These are phyloP conservation scores for Ophiocordyceps australis DNA, from an alignment of 2,329 filamentous ascomycete genomes.

Conservation along the genomic window DNA sequence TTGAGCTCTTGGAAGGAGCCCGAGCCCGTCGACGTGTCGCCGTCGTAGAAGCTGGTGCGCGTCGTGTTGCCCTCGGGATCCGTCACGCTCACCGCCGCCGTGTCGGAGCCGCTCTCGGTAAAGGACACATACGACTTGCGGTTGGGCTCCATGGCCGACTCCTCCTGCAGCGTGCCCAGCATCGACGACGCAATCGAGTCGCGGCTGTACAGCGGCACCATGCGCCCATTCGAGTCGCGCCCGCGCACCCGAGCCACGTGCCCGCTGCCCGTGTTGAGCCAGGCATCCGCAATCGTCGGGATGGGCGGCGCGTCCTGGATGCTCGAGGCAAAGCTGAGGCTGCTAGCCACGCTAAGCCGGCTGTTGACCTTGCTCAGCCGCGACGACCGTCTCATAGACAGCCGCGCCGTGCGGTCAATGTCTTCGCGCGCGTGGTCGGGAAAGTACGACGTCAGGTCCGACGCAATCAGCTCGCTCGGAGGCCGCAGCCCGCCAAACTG, in stretches of 20 bases:
- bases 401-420: slow-evolving; percentile 85
- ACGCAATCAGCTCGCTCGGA: slow-evolving; percentile 92
- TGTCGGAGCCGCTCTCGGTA: slow-evolving; percentile 57
- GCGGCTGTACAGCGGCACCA: slow-evolving; percentile 35
- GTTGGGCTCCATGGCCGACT: slow-evolving; percentile 71
- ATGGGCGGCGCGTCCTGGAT: slow-evolving; percentile 87
- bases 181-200: slow-evolving; percentile 82
- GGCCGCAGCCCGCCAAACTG: slow-evolving; percentile 85
- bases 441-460: slow-evolving; percentile 92
- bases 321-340: slow-evolving; percentile 80
- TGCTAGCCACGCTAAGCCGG: slow-evolving; percentile 85
- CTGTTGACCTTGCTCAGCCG: slow-evolving; percentile 86
- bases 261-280: slow-evolving; percentile 42
- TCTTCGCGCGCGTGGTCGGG: slow-evolving; percentile 86
- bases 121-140: slow-evolving; percentile 93
- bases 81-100: slow-evolving; percentile 49
- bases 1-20: slow-evolving; percentile 72
- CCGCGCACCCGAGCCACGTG: slow-evolving; percentile 19
- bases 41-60: slow-evolving; percentile 71
- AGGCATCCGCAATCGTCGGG: slow-evolving; percentile 86
- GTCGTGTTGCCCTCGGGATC: slow-evolving; percentile 57
- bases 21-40: slow-evolving; percentile 50
- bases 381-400: slow-evolving; percentile 80
- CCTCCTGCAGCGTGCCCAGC: slow-evolving; percentile 79
- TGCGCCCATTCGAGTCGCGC: slow-evolving; percentile 30